These are phyloP conservation scores for Mycena vitilis DNA, from an alignment of 768 basidiomycete genomes.

Conservation along the genomic window DNA sequence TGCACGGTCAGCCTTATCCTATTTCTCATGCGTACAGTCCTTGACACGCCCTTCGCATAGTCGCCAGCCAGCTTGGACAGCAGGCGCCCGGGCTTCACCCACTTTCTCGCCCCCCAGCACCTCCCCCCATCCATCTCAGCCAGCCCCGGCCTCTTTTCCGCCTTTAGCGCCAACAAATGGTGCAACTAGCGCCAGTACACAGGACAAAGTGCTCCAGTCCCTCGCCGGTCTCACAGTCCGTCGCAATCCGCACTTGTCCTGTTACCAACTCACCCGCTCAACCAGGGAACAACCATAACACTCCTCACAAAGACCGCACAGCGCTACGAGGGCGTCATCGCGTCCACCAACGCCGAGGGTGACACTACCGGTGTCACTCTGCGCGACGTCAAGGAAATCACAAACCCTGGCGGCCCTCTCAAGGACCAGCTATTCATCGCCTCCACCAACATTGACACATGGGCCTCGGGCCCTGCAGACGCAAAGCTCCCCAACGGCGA, in stretches of 20 bases:
- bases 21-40: slow-evolving; percentile 30
- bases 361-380: slow-evolving; percentile 80
- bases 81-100: slow-evolving; percentile 74
- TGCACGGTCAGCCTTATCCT: slow-evolving; percentile 55
- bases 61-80: slow-evolving; percentile 66
- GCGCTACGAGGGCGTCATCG: slow-evolving; percentile 81
- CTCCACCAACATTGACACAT: slow-evolving; percentile 77
- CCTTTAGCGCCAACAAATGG: slow-evolving; percentile 63
- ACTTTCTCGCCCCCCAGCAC: slow-evolving; percentile 65
- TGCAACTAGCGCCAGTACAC: slow-evolving; percentile 55
- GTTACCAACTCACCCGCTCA: slow-evolving; percentile 24
- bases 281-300: slow-evolving; percentile 81
- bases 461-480: slow-evolving; percentile 81
- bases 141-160: slow-evolving; percentile 54
- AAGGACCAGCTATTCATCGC: slow-evolving; percentile 79
- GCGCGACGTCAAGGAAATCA: slow-evolving; percentile 82
- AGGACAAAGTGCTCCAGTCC: slow-evolving; percentile 72
- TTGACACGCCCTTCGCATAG: slow-evolving; percentile 42
- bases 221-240: slow-evolving; percentile 77
- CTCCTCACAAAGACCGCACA: slow-evolving; percentile 75
- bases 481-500: slow-evolving; percentile 76
- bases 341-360: slow-evolving; percentile 69
- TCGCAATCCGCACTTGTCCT: slow-evolving; percentile 1
- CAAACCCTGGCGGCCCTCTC: slow-evolving; percentile 72
- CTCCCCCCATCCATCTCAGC: slow-evolving; percentile 52